Evolutionary conservation across 2,329 filamentous ascomycete genomes (phyloP), one percentile per base, ranked within the genome.

Genomic region (Sporothrix brunneoviolacea): DNA sequence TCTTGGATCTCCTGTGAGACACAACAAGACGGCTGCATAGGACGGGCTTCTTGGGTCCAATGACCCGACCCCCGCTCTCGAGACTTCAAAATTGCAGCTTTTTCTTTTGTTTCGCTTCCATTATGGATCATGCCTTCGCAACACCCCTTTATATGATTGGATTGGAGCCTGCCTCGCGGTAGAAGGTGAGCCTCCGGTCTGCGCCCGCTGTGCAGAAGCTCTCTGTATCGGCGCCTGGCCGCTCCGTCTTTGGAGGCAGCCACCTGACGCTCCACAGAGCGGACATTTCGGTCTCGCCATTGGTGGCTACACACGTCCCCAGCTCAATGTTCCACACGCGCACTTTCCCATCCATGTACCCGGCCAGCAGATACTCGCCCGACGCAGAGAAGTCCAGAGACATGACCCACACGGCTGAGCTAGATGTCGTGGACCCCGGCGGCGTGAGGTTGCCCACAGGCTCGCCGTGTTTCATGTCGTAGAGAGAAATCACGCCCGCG

Each of bases 321-420:
- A 83, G 80, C 60, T 95, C 90, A 53, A 96, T 80, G 27, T 88
- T 91, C 93, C 93, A 98, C 27, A 97, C 87, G 68, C 95, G 96
- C 54, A 87, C 88, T 67, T 95, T 96, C 33, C 93, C 91, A 63
- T 97, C 91, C 65, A 94, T 89, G 2, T 86, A 83, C 42, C 89
- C 88, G 62, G 86, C 94, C 3, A 97, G 75, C 12, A 98, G 72
- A 65, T 88, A 95, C 68, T 97, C 91, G 42, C 93, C 93, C 4
- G 87, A 94, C 62, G 88, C 81, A 65, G 85, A 97, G 89, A 91
- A 98, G 65, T 95, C 89, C 38, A 97, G 73, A 28, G 86, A 86
- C 54, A 91, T 86, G 58, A 98, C 83, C 93, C 91, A 98, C 5
- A 88, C 85, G 1, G 80, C 77, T 91, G 88, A 1, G 45, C 28